Evolutionary conservation across 31 red algal species (phyloP).

Genomic region (Porphyra umbilicalis): DNA sequence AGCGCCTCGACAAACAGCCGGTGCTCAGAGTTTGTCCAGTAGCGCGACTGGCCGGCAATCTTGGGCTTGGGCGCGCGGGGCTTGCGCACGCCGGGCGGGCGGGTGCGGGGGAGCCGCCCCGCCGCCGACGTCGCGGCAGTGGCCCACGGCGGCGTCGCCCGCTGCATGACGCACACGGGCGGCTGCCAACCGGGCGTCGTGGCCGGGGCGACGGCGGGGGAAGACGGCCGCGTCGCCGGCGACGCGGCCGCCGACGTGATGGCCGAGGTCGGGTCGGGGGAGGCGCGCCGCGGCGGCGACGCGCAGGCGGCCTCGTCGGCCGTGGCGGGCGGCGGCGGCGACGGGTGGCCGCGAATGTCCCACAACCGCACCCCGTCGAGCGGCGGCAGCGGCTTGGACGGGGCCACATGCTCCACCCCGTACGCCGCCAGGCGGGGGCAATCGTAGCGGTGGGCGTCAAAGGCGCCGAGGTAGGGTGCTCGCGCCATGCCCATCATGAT

Average conservation of each 20-base stretch:
- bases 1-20: slow-evolving; percentile 83
- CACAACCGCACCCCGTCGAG: background rate
- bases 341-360: background rate
- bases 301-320: background rate
- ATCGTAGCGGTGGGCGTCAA: background rate
- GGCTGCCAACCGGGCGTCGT: background rate
- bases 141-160: too few species aligned
- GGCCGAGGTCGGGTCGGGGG: background rate
- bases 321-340: background rate
- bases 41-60: slow-evolving; percentile 64
- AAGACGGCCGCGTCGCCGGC: background rate
- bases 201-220: background rate
- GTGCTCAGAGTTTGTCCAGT: slow-evolving; percentile 86
- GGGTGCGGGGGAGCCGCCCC: background rate
- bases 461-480: background rate
- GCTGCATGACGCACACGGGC: too few species aligned
- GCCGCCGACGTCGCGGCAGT: too few species aligned
- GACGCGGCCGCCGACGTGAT: background rate
- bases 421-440: background rate
- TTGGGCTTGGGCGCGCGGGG: slow-evolving; percentile 43
- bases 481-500: background rate
- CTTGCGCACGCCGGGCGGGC: slow-evolving; percentile 11
- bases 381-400: background rate
- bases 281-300: background rate
- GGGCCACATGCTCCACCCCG: background rate